Conservation (phyloP, 352 stramenopile genomes). For the Pythium inflatum region DNA sequence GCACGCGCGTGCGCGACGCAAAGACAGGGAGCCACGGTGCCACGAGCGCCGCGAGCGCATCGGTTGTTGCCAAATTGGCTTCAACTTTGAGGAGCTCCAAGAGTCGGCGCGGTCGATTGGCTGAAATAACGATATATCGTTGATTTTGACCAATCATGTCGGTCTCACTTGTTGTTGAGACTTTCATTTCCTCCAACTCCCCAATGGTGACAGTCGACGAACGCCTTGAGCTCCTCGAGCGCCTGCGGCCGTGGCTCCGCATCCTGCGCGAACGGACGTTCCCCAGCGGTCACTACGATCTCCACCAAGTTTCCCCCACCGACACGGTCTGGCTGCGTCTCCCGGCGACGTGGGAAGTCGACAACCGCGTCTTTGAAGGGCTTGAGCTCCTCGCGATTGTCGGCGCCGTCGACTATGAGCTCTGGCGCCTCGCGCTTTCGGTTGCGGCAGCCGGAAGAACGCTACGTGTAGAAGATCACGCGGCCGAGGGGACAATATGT, state of each 20-base stretch:
- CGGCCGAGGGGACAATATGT: neutral
- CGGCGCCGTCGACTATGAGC: slow-evolving; percentile 4
- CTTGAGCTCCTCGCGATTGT: slow-evolving; percentile 19
- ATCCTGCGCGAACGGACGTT: slow-evolving; percentile 17
- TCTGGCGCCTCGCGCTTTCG: slow-evolving; percentile 4
- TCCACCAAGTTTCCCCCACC: neutral
- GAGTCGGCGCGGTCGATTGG: no score
- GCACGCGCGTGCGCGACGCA: no score
- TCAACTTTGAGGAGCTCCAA: no score
- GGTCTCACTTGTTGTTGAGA: no score
- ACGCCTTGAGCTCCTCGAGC: neutral
- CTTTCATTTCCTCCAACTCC: no score
- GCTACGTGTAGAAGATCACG: neutral
- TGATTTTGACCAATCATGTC: no score
- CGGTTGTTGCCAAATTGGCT: no score
- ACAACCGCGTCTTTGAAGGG: slow-evolving; percentile 14
- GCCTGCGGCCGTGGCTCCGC: slow-evolving; percentile 17
- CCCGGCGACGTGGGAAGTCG: slow-evolving; percentile 6
- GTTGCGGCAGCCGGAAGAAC: neutral
- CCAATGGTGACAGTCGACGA: no score
- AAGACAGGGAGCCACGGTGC: no score
- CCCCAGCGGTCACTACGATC: neutral
- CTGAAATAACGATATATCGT: no score
- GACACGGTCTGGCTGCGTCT: slow-evolving; percentile 13
- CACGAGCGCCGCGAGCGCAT: no score